Base-by-base conservation (phyloP, 306 rosid genomes). In the Dicorynia guianensis region DNA sequence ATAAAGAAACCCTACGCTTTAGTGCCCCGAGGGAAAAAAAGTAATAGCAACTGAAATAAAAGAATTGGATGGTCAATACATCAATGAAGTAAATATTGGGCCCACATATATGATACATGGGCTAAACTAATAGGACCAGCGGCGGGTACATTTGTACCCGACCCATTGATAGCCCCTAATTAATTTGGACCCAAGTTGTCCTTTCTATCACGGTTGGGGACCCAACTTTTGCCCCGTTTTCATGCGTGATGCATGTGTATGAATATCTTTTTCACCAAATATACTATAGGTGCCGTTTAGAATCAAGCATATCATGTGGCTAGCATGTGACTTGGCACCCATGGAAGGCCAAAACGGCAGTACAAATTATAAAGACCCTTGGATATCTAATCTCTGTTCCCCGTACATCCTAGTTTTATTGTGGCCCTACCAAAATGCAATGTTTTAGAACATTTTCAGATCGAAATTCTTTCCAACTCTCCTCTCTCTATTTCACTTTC, bases 291-390 rank as follows among this genome's bases (percentile, higher is more conserved):
- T 59, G 52, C 39, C 75, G 72, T 77, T 69, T 66, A 17, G 70
- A 40, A 35, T 76, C 81, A 82, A 79, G 80, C 89, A 88, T 73
- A 40, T 85, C 89, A 88, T 83, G 89, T 81, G 86, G 80, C 47
- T 52, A 53, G 43, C 84, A 78, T 79, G 83, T 82, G 84, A 72
- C 76, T 61, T 77, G 61, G 66, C 69, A 14, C 54, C 64, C 40
- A 79, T 72, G 69, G 39, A 65, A 55, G 8, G 15, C 78, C 15
- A 30, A 62, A 18, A 52, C 54, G 55, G 34, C 47, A 48, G 63
- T 72, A 72, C 75, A 66, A 64, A 65, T 72, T 10, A 3, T 14
- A 3, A 64, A 8, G 7, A 13, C 14, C 55, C 53, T 7, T 30
- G 60, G 63, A 34, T n/a, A n/a, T 33, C 53, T 39, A 54, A 64